These are phyloP conservation scores for Zymoseptoria brevis DNA, from an alignment of 2,329 filamentous ascomycete species.

Conservation along the genomic window DNA sequence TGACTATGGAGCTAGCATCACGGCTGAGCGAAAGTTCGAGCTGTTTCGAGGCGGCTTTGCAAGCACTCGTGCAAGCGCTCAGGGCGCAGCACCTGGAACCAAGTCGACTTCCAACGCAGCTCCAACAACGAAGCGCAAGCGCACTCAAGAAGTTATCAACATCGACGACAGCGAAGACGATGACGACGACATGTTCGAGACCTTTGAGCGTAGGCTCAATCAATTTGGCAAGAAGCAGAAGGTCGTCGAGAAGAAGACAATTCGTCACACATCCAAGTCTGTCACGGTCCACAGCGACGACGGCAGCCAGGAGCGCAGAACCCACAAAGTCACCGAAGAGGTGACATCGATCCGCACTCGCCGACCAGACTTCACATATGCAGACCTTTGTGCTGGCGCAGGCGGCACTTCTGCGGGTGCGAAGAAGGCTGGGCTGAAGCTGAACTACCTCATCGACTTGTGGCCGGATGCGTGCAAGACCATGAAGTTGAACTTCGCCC, in stretches of 20 bases:
- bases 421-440: conserved; percentile 46
- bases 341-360: background rate
- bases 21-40: background rate
- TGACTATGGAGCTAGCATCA: background rate
- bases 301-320: background rate
- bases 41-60: background rate
- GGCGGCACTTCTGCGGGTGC: conserved; percentile 65
- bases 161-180: background rate
- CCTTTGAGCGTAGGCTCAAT: background rate
- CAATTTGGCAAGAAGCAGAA: background rate
- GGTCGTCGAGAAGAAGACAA: background rate
- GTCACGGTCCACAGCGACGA: background rate
- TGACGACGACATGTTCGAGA: background rate
- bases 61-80: background rate
- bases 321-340: background rate
- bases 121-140: background rate
- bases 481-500: conserved; percentile 51
- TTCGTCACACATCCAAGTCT: conserved; percentile 33
- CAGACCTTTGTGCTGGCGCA: conserved; percentile 65
- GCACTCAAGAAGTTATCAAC: background rate
- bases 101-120: background rate
- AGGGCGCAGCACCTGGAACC: background rate
- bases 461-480: conserved; percentile 47
- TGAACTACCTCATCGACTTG: conserved; percentile 1
- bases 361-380: conserved; percentile 50